Evolutionary conservation across 768 basidiomycete genomes (phyloP), one percentile per base, ranked within the genome.

Genomic region (Agaricus blazei): DNA sequence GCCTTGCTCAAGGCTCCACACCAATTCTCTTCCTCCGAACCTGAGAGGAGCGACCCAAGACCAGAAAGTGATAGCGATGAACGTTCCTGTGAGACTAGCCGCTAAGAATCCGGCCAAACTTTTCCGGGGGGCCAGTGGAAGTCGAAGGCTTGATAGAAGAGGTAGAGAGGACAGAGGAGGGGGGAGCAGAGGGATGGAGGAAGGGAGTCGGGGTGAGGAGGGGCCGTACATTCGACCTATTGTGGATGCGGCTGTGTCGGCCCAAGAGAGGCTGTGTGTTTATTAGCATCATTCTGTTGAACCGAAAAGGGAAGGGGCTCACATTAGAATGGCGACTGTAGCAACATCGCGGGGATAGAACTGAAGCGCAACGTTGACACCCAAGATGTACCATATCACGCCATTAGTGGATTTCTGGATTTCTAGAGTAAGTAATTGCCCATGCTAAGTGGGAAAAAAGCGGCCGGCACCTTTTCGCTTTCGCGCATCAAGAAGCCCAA

Each of bases 201-300:
- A 24, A 9, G 76, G 77, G n/a, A 79, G 68, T 41, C 68, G 70
- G 43, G 82, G 80, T 0, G 92, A 91, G 45, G 72, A 70, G n/a
- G 74, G 72, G 40, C 92, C 91, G 67, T 82, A 92, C 34, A 92
- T 73, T n/a, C 94, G 84, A 43, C 94, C 94, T 60, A 96, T 75
- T 11, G 91, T 95, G 9, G 94, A 96, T 4, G 94, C 94, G 15
- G 93, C 85, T 1, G 94, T 96, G 68, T 97, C 94, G 0, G 92
- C 93, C 94, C 94, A 97, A 31, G 93, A 93, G 47, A 97, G 83
- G 58, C 93, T 96, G 40, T 41, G n/a, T 19, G 19, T 19, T 19
- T 19, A 19, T 19, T 19, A 19, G 19, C 19, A 19, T 19, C 19
- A 19, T 19, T 19, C 19, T 2, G 24, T 9, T 15, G 5, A 12